Conservation (phyloP, 2,329 filamentous ascomycete species). For the Zymoseptoria pseudotritici region DNA sequence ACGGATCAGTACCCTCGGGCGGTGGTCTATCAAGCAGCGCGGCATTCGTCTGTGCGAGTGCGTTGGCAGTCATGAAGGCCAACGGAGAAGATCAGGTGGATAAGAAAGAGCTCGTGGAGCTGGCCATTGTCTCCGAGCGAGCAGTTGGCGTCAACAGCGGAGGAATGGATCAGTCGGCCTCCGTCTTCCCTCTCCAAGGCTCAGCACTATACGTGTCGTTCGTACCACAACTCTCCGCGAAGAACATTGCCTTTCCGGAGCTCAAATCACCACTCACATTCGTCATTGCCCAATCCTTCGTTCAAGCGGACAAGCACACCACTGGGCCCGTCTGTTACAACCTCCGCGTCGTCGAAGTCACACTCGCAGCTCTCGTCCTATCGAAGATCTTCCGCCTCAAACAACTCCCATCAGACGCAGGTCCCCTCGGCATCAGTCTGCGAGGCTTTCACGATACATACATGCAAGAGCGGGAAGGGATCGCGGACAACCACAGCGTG, state of each 20-base stretch:
- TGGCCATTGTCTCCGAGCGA: conserved; percentile 90
- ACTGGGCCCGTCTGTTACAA: conserved; percentile 95
- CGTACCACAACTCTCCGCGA: conserved; percentile 66
- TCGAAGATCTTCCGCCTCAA: conserved; percentile 54
- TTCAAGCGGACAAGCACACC: conserved; percentile 88
- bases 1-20: conserved; percentile 85
- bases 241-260: conserved; percentile 72
- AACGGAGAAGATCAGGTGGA: conserved; percentile 72
- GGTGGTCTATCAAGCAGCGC: conserved; percentile 91
- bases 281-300: conserved; percentile 88
- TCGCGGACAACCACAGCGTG: conserved; percentile 42
- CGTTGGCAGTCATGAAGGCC: conserved; percentile 77
- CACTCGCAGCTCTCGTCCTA: conserved; percentile 67
- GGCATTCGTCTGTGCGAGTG: conserved; percentile 84
- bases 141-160: conserved; percentile 94
- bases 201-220: conserved; percentile 88
- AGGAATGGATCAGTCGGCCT: conserved; percentile 96
- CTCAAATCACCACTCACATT: conserved; percentile 80
- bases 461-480: conserved; percentile 51
- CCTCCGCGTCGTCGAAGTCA: conserved; percentile 90
- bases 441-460: conserved; percentile 81
- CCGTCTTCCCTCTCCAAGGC: conserved; percentile 81
- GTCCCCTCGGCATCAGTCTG: conserved; percentile 74
- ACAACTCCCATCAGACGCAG: conserved; percentile 65
- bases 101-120: conserved; percentile 85